A percentile compares a stretch with the other conserved stretches of the same genome.
phyloP scores from a whole-genome alignment of 768 basidiomycete genomes.

The Kwoniella bestiolae region DNA sequence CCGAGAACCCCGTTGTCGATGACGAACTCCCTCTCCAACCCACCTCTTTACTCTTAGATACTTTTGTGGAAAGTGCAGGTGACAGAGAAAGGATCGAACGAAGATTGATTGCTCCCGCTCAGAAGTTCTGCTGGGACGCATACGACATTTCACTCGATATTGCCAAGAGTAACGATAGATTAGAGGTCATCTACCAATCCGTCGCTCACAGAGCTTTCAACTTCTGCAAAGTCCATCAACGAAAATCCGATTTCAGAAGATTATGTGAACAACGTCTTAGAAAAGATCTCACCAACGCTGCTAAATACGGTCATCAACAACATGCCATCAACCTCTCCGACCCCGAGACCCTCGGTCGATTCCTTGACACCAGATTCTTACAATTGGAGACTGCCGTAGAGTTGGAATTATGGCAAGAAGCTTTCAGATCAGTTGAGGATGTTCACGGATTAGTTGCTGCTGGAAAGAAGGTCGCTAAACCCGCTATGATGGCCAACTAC shows the following conservation, averaged over 20 bases:
- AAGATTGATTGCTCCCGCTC: slow-evolving; percentile 93
- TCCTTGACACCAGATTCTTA: slow-evolving; percentile 94
- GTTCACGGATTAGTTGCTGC: slow-evolving; percentile 82
- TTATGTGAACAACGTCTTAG: slow-evolving; percentile 89
- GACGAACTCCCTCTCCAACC: slow-evolving; percentile 95
- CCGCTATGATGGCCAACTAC: slow-evolving; percentile 97
- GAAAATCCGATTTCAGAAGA: slow-evolving; percentile 95
- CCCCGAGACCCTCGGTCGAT: slow-evolving; percentile 89
- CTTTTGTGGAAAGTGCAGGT: slow-evolving; percentile 66
- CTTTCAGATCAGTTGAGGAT: slow-evolving; percentile 97
- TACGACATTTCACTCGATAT: slow-evolving; percentile 95
- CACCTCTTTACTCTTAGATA: slow-evolving; percentile 84
- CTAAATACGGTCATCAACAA: slow-evolving; percentile 90
- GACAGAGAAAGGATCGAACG: slow-evolving; percentile 93
- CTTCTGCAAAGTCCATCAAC: slow-evolving; percentile 89
- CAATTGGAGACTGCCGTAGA: slow-evolving; percentile 96
- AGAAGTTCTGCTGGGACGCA: slow-evolving; percentile 98
- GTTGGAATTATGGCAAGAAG: slow-evolving; percentile 98
- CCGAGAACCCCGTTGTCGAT: slow-evolving; percentile 70
- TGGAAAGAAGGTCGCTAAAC: slow-evolving; percentile 87
- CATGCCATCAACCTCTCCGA: slow-evolving; percentile 96
- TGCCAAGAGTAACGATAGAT: slow-evolving; percentile 88
- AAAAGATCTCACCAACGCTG: slow-evolving; percentile 89
- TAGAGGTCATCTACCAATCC: slow-evolving; percentile 94
- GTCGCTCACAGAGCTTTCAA: slow-evolving; percentile 97